Conservation (phyloP, 345 rosid genomes). For the Ailanthus altissimus region DNA sequence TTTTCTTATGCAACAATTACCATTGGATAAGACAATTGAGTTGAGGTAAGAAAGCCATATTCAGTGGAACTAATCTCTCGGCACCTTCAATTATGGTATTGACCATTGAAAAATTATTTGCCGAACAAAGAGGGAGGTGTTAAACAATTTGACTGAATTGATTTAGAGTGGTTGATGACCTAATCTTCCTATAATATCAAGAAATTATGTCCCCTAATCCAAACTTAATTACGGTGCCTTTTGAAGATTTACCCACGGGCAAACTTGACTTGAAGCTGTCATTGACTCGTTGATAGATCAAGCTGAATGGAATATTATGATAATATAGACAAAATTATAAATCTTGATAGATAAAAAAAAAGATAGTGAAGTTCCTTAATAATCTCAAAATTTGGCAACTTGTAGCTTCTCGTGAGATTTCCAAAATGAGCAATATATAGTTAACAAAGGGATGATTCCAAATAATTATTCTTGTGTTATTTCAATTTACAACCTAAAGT, state of each 20-base stretch:
- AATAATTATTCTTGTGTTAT: neutral
- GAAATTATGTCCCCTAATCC: slow-evolving; percentile 8
- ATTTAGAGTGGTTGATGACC: slow-evolving; percentile 24
- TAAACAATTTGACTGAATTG: neutral
- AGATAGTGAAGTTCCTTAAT: slow-evolving; percentile 9
- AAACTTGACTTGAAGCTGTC: slow-evolving; percentile 17
- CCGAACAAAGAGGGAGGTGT: slow-evolving; percentile 34
- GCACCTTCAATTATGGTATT: slow-evolving; percentile 34
- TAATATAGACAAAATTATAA: neutral
- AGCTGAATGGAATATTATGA: too few species aligned
- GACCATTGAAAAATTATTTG: slow-evolving; percentile 41
- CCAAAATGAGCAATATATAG: too few species aligned
- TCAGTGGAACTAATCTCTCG: slow-evolving; percentile 39
- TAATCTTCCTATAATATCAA: slow-evolving; percentile 31
- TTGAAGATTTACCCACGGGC: neutral
- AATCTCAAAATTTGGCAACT: slow-evolving; percentile 15
- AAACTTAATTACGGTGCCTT: slow-evolving; percentile 16
- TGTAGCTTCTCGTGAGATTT: too few species aligned
- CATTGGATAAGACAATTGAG: slow-evolving; percentile 21
- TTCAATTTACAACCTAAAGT: slow-evolving; percentile 16
- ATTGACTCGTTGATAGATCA: neutral
- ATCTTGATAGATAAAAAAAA: neutral
- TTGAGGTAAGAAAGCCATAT: slow-evolving; percentile 37
- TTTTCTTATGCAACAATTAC: neutral
- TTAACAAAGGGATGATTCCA: neutral